Evolutionary conservation across 495 filamentous ascomycete genomes (phyloP), one percentile per base, ranked within the genome.

Genomic region (Neurospora sp.): DNA sequence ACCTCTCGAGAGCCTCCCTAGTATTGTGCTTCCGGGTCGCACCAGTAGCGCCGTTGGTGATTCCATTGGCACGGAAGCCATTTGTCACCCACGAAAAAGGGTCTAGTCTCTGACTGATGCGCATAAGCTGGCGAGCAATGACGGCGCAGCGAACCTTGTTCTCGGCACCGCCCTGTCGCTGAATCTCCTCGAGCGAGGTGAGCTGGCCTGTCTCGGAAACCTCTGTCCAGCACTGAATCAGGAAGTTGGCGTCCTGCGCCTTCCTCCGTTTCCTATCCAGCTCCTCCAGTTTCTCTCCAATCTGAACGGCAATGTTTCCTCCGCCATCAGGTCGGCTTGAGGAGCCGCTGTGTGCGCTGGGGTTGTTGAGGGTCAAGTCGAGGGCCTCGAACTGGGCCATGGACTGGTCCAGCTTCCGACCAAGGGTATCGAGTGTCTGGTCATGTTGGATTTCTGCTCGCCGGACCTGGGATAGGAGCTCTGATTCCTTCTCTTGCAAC

Each of bases 141-240:
- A 94, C 88, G 11, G 94, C 94, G 75, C 93, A 97, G 41, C 93
- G 88, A 11, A 97, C 89, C 82, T 94, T 97, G 73, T 92, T 93
- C 77, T 97, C 93, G 3, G 90, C 90, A 46, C 91, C 90, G 12
- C 93, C 92, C 70, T 91, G 89, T 75, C 90, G 84, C 77, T 93
- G 86, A 71, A 96, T 88, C 72, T 94, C 93, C 81, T 97, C 92
- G 68, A 98, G 81, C 16, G 90, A 87, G 3, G 91, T 89, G 39
- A 97, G 86, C 76, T 94, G 89, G 5, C 94, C 94, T 5, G 89
- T 89, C 76, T 97, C 93, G 78, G 89, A 93, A 70, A 98, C 94
- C 73, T 97, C 94, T 46, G 91, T 88, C 94, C 96, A 98, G 83
- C 96, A 98, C 78, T 96, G 91, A 73, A 98, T 93, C 72, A 99